Percentiles rank a stretch among this genome's conserved stretches.
phyloP scores from a whole-genome alignment of 164 flowering plant genomes.

The Tetrastigma voinierianum region DNA sequence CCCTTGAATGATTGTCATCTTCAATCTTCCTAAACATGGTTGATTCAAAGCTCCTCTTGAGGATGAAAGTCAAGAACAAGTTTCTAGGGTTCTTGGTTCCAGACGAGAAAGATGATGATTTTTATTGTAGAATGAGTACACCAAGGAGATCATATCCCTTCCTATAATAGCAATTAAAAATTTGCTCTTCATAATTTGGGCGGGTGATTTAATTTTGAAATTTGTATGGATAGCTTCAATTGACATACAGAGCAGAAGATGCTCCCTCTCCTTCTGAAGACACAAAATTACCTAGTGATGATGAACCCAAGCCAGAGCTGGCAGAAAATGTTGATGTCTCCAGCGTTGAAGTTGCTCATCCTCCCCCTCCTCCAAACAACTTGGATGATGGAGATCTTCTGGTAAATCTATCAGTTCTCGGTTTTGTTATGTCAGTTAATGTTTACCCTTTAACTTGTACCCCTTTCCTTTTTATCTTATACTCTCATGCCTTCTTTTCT shows the following conservation, averaged over 20 bases:
- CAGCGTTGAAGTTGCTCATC: conserved; percentile 21
- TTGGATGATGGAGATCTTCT: conserved; percentile 76
- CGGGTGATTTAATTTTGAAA: conserved; percentile 26
- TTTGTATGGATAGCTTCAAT: conserved; percentile 74
- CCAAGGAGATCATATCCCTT: too few relatives aligned
- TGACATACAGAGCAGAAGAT: conserved; percentile 87
- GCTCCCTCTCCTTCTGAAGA: conserved; percentile 49
- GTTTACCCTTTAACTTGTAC: conserved; percentile 1
- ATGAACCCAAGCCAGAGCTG: conserved; percentile 45
- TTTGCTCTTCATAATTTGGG: too few relatives aligned
- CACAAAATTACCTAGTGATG: conserved; percentile 35
- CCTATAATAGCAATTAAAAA: too few relatives aligned
- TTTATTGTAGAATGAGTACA: too few relatives aligned
- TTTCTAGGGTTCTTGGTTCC: too few relatives aligned
- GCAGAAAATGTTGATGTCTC: conserved; percentile 35
- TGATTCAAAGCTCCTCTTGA: too few relatives aligned
- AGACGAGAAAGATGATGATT: too few relatives aligned
- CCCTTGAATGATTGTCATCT: too few relatives aligned
- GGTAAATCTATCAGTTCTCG: conserved; percentile 39
- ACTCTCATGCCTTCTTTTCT: too few relatives aligned
- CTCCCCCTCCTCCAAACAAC: conserved; percentile 29
- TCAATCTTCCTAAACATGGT: too few relatives aligned
- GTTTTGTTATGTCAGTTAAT: neutral
- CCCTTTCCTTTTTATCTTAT: neutral
- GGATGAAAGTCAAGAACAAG: too few relatives aligned